Base-by-base conservation (phyloP, 169 alveolate genomes). In the Plasmodium berghei region DNA sequence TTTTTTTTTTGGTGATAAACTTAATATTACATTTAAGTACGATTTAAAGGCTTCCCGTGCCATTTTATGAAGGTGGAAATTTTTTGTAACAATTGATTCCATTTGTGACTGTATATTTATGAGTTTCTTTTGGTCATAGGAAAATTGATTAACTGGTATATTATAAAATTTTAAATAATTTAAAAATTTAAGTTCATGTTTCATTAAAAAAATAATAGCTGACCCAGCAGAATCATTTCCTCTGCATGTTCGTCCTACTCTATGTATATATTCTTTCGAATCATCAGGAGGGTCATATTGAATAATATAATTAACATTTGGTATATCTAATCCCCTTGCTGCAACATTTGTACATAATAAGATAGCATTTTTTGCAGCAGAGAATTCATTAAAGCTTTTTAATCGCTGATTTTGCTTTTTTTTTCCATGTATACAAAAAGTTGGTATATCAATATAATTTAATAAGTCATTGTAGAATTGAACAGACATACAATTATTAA, bases 201-300 rank as follows among this genome's bases (percentile, higher is more conserved):
- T 99, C 95, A 98, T 94, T 46, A 99, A 94, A 96, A 99, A 98
- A 61, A 99, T 89, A 52, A 99, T 90, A 18, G 99, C 99, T 70
- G 97, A 97, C 9, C 99, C 99, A 56, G 87, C 92, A 8, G 98
- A 97, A 72, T 94, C 97, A 0, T 99, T 99, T 40, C 99, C 99
- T 74, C 99, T 95, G 4, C 99, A 99, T 0, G 99, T 99, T 70
- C 99, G 96, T 22, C 99, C 99, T 0, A 99, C 99, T 72, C 99
- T 96, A 93, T 99, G 99, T 55, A 99, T 98, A 94, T 99, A 99
- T 94, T 99, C 99, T 94, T 98, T 96, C 22, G 99, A 99, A 75
- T 98, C 99, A 95, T 98, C 99, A 1, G 99, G 99, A 16, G 99
- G 99, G 89, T 99, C 99, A 89, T 96, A 98, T 94, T 99, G 99